Evolutionary conservation across 257 asterid genomes (phyloP).

Genomic region (Lavandula angustifolia): DNA sequence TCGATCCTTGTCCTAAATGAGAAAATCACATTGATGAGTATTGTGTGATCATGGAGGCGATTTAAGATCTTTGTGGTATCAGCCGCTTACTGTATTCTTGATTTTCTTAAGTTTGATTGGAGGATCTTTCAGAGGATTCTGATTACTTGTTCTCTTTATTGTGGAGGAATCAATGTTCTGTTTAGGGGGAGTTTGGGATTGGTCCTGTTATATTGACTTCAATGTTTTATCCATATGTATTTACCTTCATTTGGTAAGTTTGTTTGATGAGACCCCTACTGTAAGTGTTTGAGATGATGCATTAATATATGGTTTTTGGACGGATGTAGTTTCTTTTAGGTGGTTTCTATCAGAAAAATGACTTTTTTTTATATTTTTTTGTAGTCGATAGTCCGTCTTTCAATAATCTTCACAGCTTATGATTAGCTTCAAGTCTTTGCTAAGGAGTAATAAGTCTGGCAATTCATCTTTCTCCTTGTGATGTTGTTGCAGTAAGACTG

Average conservation of each 20-base stretch:
- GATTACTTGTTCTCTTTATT: not conserved
- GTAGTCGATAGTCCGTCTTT: not conserved
- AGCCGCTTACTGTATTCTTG: not conserved
- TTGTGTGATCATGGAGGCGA: not conserved
- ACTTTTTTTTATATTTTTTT: too few species aligned
- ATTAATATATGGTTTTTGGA: not conserved
- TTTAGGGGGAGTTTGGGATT: not conserved
- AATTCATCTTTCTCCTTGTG: not conserved
- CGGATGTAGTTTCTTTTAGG: not conserved
- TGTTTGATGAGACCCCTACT: not conserved
- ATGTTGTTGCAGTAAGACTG: not conserved
- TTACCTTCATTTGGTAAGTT: conserved; percentile 6
- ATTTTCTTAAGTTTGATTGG: not conserved
- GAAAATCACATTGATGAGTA: not conserved
- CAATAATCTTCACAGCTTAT: not conserved
- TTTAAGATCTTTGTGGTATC: not conserved
- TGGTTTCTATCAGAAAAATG: not conserved
- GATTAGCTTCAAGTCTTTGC: not conserved
- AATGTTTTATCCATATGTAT: not conserved
- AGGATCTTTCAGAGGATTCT: not conserved
- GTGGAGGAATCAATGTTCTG: not conserved
- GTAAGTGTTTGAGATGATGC: not conserved
- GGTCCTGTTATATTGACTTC: not conserved
- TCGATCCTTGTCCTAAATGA: not conserved
- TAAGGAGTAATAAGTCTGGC: not conserved